Evolutionary conservation across 176 grass and related monocot species (phyloP), one percentile per base, ranked within the genome.

Genomic region (Triticum monococcum): DNA sequence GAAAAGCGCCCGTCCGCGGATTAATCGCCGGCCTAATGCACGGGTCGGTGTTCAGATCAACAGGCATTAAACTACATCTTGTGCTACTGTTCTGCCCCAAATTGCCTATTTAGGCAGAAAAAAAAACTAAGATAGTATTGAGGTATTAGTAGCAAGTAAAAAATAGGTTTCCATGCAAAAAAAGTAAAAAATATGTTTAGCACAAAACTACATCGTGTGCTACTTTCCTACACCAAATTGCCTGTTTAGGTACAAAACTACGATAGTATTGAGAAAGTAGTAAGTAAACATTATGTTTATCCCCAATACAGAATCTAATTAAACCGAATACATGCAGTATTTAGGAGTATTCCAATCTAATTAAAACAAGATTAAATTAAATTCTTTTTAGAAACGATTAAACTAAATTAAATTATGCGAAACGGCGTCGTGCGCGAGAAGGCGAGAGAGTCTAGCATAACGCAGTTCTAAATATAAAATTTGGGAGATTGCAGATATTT

Each of bases 1-100:
- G 40, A 75, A 85, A 50, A 31, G 48, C 68, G 5, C 36, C 54
- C 80, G 81, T 75, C 5, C 38, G 41, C 38, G 33, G 68, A 46
- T 75, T 73, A 75, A 87, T 79, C 79, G 37, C 65, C 43, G 84
- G 84, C 81, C 41, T 79, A 84, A 87, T 81, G 28, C 81, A 32
- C 75, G 14, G 67, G 68, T 76, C 62, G 46, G 8, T 84, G 85
- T 66, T 59, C 79, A 61, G 30, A 62, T 54, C 12, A 52, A 33
- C 25, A 68, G 31, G 10, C 50, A 63, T 28, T 40, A 69, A 56
- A 23, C 74, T 80, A 26, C 30, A 37, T 40, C 8, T 2, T 40
- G 48, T 54, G 2, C 17, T 56, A 11, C 2, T 45, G 12, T 50
- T 48, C 7, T 75, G 48, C 23, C 37, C n/a, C 37, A 74, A 74